Evolutionary conservation across 1,284 basidiomycete genomes (phyloP), one percentile per base, ranked within the genome.

Genomic region (Cutaneotrichosporon dermatis): DNA sequence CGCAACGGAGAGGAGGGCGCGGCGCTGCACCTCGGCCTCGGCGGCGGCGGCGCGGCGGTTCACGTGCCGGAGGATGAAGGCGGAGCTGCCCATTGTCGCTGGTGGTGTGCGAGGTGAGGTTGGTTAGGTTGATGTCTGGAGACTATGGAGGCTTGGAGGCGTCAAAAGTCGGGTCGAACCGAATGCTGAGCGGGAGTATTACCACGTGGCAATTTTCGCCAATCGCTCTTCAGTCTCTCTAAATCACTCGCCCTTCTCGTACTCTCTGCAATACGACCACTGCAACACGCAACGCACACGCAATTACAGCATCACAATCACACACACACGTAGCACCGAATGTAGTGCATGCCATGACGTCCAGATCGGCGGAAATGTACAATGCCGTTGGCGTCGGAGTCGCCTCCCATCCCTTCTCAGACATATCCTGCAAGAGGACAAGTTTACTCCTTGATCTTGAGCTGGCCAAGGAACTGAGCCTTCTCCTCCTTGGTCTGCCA

Each of bases 401-500:
- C 44, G 44, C 25, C 45, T 48, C 45, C 25, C 9, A 48, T 48
- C 45, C 43, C 45, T 7, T 48, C 45, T 48, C 45, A 16, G 12
- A 7, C 45, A 16, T 48, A 48, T 8, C 33, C 10, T 25, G 25
- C 45, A 34, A 50, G 49, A 50, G 16, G 16, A 15, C 12, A 10
- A 57, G 3, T 46, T 67, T 64, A 67, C 61, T 67, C 61, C 71
- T 79, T 76, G 71, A 79, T 76, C 73, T 79, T 81, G 63, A 77
- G 76, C 61, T 78, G 81, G 80, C 94, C 94, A 79, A 94, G 79
- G 87, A 97, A 97, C 75, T 90, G 86, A 69, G 84, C 83, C 86
- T 95, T 95, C 88, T 98, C 95, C 81, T 90, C 90, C 80, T 84
- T 83, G 54, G 92, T 95, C 85, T 97, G 94, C 92, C 93, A 74